These are phyloP conservation scores for Forsythia suspensa DNA, from an alignment of 257 asterid species.

Conservation along the genomic window DNA sequence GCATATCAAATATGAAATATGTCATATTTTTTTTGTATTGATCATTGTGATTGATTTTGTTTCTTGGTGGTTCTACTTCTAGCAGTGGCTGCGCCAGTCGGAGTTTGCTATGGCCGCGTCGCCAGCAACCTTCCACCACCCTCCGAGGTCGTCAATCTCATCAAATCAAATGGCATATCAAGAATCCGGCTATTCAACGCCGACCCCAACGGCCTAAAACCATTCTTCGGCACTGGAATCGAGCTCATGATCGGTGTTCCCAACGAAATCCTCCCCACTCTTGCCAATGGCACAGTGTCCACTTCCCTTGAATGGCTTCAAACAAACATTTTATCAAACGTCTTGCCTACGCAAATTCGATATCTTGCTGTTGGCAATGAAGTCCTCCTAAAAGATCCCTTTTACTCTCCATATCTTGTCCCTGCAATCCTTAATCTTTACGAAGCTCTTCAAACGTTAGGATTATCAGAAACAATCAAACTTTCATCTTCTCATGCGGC, in stretches of 20 bases:
- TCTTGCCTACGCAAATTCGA: slow-evolving; percentile 47
- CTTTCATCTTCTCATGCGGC: slow-evolving; percentile 64
- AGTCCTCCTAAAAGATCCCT: slow-evolving; percentile 49
- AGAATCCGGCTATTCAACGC: slow-evolving; percentile 60
- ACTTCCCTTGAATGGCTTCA: slow-evolving; percentile 55
- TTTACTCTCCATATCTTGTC: slow-evolving; percentile 43
- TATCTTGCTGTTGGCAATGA: slow-evolving; percentile 70
- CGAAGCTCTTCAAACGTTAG: slow-evolving; percentile 50
- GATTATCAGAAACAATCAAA: slow-evolving; percentile 38
- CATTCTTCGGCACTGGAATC: slow-evolving; percentile 54
- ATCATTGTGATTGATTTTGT: neutral
- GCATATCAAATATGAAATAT: neutral
- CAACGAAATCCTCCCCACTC: slow-evolving; percentile 61
- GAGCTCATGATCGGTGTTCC: slow-evolving; percentile 70
- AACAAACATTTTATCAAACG: slow-evolving; percentile 44
- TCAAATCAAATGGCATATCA: slow-evolving; percentile 49
- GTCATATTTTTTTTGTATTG: neutral
- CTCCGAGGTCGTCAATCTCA: slow-evolving; percentile 39
- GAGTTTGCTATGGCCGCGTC: slow-evolving; percentile 69
- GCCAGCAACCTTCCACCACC: slow-evolving; percentile 58
- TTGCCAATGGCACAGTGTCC: slow-evolving; percentile 45
- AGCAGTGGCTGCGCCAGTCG: slow-evolving; percentile 54
- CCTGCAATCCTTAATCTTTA: slow-evolving; percentile 56
- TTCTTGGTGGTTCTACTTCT: neutral
- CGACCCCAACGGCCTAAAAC: slow-evolving; percentile 42